These are phyloP conservation scores for Raphanus raphanistrum DNA, from an alignment of 345 rosid species.

Conservation along the genomic window DNA sequence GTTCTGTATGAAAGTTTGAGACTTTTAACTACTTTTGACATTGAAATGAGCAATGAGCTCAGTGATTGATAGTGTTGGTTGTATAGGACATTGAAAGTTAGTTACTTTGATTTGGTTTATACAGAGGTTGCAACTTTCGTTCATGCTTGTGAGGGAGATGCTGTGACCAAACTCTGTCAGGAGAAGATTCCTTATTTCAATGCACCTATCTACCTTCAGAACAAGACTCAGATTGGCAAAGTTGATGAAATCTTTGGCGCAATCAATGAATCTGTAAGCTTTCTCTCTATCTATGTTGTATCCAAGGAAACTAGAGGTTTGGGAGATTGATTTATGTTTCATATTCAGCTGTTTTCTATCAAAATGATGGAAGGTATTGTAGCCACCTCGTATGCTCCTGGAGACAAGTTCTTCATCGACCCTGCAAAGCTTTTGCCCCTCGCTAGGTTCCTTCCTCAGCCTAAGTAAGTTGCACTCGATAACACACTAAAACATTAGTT, in stretches of 20 bases:
- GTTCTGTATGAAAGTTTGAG: background rate
- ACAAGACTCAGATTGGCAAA: background rate
- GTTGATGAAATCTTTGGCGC: slow-evolving; percentile 66
- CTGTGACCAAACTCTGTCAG: slow-evolving; percentile 53
- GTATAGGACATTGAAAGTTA: slow-evolving; percentile 23
- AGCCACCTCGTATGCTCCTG: slow-evolving; percentile 68
- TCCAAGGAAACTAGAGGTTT: background rate
- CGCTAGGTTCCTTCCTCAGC: slow-evolving; percentile 82
- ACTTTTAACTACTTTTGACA: background rate
- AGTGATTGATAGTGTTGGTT: background rate
- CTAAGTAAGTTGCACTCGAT: slow-evolving; percentile 80
- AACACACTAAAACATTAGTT: background rate
- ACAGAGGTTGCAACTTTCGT: slow-evolving; percentile 81
- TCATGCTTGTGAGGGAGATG: slow-evolving; percentile 97
- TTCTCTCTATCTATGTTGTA: background rate
- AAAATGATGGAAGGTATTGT: slow-evolving; percentile 96
- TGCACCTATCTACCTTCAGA: background rate
- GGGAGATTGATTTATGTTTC: slow-evolving; percentile 25
- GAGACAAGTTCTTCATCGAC: slow-evolving; percentile 88
- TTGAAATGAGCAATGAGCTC: background rate
- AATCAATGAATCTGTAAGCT: slow-evolving; percentile 85
- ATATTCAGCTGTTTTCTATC: slow-evolving; percentile 82
- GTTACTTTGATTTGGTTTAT: slow-evolving; percentile 35
- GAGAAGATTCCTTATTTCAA: background rate
- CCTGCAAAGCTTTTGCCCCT: slow-evolving; percentile 84